Conservation (phyloP, 2,329 filamentous ascomycete species). For the Arthrobotrys entomopaga region DNA sequence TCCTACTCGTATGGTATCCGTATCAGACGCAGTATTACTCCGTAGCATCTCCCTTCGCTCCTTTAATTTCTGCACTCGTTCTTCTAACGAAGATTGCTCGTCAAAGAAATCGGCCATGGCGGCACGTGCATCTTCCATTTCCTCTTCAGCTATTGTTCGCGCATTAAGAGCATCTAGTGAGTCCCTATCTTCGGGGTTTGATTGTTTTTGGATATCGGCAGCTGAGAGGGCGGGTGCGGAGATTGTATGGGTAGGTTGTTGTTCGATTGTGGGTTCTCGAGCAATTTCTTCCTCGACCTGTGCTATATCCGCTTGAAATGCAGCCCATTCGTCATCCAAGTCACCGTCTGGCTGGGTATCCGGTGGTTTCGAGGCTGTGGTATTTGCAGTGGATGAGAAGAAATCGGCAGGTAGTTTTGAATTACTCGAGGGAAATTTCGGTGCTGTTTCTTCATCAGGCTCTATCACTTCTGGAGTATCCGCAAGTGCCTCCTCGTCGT, state of each 20-base stretch:
- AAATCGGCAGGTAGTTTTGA: constrained; percentile 57
- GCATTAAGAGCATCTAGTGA: constrained; percentile 56
- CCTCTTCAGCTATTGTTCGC: constrained; percentile 69
- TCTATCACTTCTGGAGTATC: constrained; percentile 58
- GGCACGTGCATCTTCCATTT: constrained; percentile 76
- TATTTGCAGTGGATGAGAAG: constrained; percentile 55
- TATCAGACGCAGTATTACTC: constrained; percentile 12
- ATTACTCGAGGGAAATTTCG: constrained; percentile 24
- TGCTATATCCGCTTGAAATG: constrained; percentile 84
- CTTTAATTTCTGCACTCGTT: constrained; percentile 74
- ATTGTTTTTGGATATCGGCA: constrained; percentile 58
- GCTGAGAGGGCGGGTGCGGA: constrained; percentile 57
- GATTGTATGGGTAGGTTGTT: constrained; percentile 60
- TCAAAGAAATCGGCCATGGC: constrained; percentile 81
- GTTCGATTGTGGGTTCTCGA: background rate
- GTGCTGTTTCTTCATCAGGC: constrained; percentile 56
- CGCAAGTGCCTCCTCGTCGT: constrained; percentile 59
- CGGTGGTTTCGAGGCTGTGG: constrained; percentile 19
- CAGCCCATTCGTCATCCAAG: constrained; percentile 85
- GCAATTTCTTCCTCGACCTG: constrained; percentile 59
- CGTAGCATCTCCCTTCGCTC: constrained; percentile 76
- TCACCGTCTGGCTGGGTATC: constrained; percentile 62
- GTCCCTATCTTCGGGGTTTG: constrained; percentile 58
- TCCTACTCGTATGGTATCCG: background rate
- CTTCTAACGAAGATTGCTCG: constrained; percentile 82